Base-by-base conservation (phyloP, 257 asterid genomes). In the Handroanthus guayacan region DNA sequence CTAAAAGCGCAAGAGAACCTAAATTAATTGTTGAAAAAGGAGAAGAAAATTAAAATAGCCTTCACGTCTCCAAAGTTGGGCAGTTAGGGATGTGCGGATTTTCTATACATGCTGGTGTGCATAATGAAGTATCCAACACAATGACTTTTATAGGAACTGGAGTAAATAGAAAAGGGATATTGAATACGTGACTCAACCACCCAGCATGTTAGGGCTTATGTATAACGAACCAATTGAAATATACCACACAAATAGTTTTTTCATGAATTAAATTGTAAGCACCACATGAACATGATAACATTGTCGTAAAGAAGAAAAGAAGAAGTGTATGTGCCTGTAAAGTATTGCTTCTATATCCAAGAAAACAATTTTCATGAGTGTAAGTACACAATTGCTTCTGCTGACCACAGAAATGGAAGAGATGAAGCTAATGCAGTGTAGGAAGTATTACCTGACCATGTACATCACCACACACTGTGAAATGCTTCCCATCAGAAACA, bases 401-500 rank as follows among this genome's bases (percentile, higher is more conserved):
- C 50, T 50, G 17, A 54, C 43, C 57, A 43, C 43, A 75, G 36
- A 41, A 39, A 82, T 50, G 55, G 71, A 47, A 62, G 61, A 31
- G 48, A 74, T 36, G 64, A 68, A 31, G 70, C 13, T 48, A 56
- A 44, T 60, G 60, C 36, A 70, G 58, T 64, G 56, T 69, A 75
- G 78, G 62, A 67, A 8, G 38, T 69, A 83, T 82, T 91, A 95
- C 99, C 99, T 95, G 99, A 36, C 99, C 99, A 89, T 95, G 99
- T 60, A 95, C 98, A 82, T 95, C 99, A 78, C 99, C 99, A 58
- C 99, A 95, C 25, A 95, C 99, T 52, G 96, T 95, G 89, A 95
- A 88, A 82, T 88, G 97, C 57, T 95, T 93, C 76, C 98, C 97
- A 31, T 80, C 83, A 54, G 96, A 91, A 66, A 95, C 95, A 75